These are phyloP conservation scores for Diutina rugosa DNA, from an alignment of 1,139 yeast genomes.

Conservation along the genomic window DNA sequence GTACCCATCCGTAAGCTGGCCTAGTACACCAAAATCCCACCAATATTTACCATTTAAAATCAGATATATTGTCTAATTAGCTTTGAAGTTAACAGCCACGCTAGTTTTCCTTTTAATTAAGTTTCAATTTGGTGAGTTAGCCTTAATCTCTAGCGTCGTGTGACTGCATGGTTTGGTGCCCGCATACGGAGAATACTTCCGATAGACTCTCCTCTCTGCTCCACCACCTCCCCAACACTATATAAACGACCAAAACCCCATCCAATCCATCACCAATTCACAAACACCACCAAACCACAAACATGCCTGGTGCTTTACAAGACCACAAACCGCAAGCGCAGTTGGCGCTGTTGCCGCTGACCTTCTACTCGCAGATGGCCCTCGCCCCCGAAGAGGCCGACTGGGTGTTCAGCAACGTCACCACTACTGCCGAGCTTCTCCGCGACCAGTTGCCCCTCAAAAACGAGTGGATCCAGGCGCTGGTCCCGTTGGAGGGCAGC, in stretches of 20 bases:
- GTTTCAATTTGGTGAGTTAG: too few relatives aligned
- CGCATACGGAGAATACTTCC: neutral
- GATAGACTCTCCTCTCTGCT: neutral
- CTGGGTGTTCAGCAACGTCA: neutral
- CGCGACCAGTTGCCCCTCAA: neutral
- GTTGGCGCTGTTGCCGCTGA: neutral
- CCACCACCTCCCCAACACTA: too few relatives aligned
- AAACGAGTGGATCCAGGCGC: neutral
- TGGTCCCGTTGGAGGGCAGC: constrained; percentile 2
- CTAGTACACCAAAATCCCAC: too few relatives aligned
- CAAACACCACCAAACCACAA: neutral
- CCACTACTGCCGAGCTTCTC: neutral
- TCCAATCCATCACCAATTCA: neutral
- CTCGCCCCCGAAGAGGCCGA: neutral
- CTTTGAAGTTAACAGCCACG: too few relatives aligned
- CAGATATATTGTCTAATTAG: too few relatives aligned
- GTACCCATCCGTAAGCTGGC: neutral
- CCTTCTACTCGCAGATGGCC: neutral
- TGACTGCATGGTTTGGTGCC: neutral
- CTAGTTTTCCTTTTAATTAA: too few relatives aligned
- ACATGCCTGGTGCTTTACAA: neutral
- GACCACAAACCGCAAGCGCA: neutral
- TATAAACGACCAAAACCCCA: too few relatives aligned
- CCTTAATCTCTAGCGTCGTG: neutral
- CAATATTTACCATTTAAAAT: too few relatives aligned